Evolutionary conservation across 257 asterid species (phyloP).

Genomic region (Scutellaria barbata): DNA sequence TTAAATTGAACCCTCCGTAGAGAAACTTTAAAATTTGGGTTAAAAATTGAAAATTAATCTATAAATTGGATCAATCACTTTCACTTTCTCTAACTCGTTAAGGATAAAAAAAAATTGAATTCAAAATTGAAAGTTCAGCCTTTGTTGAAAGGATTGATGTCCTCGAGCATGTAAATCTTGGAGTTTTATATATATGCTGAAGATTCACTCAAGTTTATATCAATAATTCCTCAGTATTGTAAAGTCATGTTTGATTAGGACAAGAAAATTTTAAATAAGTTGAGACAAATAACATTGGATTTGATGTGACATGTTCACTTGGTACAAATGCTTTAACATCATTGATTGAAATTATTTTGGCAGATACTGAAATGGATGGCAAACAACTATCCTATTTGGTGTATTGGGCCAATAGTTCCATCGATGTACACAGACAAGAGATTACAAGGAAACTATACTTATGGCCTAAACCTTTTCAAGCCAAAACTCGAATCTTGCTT

Average conservation of each 20-base stretch:
- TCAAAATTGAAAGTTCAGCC: too few species aligned
- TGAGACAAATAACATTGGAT: background rate
- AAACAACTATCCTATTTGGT: slow-evolving; percentile 21
- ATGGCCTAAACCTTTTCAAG: slow-evolving; percentile 41
- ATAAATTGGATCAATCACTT: too few species aligned
- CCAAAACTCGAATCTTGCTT: slow-evolving; percentile 30
- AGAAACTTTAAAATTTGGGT: too few species aligned
- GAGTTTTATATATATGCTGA: too few species aligned
- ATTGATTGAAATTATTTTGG: slow-evolving; percentile 1
- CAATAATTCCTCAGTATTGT: background rate
- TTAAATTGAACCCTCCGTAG: too few species aligned
- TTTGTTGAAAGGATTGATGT: too few species aligned
- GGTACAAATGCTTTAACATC: background rate
- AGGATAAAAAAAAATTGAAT: too few species aligned
- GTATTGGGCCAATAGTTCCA: slow-evolving; percentile 44
- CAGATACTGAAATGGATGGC: slow-evolving; percentile 41
- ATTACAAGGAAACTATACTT: slow-evolving; percentile 24
- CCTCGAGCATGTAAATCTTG: too few species aligned
- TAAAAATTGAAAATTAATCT: too few species aligned
- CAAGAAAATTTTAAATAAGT: background rate
- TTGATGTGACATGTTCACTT: background rate
- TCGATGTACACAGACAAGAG: slow-evolving; percentile 34
- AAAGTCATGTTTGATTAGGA: background rate
- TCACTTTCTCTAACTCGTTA: too few species aligned
- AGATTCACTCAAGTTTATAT: too few species aligned